phyloP scores from a whole-genome alignment of 116 monocot genomes.

The Dioscorea cayenensis region DNA sequence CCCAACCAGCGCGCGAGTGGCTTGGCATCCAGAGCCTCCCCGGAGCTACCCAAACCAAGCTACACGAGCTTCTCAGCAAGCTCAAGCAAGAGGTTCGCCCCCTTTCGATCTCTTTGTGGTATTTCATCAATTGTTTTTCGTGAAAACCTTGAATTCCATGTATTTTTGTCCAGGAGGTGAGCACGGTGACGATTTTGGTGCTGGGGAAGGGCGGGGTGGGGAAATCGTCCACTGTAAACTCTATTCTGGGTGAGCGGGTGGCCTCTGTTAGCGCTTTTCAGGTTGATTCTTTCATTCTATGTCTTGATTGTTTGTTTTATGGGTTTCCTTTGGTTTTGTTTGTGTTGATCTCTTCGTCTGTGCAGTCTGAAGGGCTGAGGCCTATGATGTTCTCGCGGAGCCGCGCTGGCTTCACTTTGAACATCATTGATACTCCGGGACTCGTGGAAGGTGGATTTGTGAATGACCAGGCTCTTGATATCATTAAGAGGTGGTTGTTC shows the following conservation, averaged over 20 bases:
- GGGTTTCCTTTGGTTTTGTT: background rate
- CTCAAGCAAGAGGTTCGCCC: slow-evolving; percentile 56
- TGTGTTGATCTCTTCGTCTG: slow-evolving; percentile 4
- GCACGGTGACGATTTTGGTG: slow-evolving; percentile 79
- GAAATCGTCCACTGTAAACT: slow-evolving; percentile 94
- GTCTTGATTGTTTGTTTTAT: background rate
- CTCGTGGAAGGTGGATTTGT: slow-evolving; percentile 94
- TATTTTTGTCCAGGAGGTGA: slow-evolving; percentile 46
- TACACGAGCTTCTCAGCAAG: slow-evolving; percentile 52
- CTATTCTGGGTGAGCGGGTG: slow-evolving; percentile 79
- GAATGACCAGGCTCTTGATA: slow-evolving; percentile 82
- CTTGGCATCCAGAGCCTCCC: slow-evolving; percentile 67
- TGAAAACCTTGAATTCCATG: background rate
- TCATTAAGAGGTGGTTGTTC: slow-evolving; percentile 64
- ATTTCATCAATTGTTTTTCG: background rate
- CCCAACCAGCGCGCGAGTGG: slow-evolving; percentile 54
- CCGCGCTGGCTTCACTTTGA: slow-evolving; percentile 79
- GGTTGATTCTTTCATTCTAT: slow-evolving; percentile 36
- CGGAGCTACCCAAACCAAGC: slow-evolving; percentile 57
- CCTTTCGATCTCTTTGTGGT: background rate
- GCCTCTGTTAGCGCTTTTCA: slow-evolving; percentile 89
- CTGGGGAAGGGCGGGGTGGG: slow-evolving; percentile 97
- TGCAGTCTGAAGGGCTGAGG: slow-evolving; percentile 77
- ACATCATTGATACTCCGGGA: slow-evolving; percentile 93
- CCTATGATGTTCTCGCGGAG: slow-evolving; percentile 78